Base-by-base conservation (phyloP, 352 stramenopile species). In the Phytopythium kandeliae region DNA sequence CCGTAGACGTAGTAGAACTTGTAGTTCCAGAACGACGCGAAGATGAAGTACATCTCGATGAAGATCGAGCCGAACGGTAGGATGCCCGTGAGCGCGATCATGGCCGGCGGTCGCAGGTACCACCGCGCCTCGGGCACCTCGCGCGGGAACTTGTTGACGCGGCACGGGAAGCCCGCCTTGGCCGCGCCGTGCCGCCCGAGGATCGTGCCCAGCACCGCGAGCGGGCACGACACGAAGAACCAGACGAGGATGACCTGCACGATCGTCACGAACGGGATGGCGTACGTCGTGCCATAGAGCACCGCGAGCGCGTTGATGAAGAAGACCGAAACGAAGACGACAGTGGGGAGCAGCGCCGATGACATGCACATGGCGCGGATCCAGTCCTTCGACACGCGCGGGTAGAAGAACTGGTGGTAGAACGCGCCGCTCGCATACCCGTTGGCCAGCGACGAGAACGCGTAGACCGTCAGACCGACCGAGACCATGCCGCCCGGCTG, bases 1-100 rank as follows among this genome's bases (percentile, higher is more conserved):
- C 97, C 97, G 72, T 99, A 99, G 15, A 99, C 97, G 73, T 99
- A 99, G 78, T 99, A 99, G 74, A 99, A 99, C 77, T 99, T 99
- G 91, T 99, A 99, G 72, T 98, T 98, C 97, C 97, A 99, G 58
- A 99, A 97, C 36, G 94, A 98, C 7, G 97, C 98, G 65, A 99
- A 98, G 66, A 99, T 98, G 83, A 99, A 99, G 75, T 99, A 99
- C 71, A 99, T 98, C 77, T 99, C 97, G 65, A 99, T 99, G 67
- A 99, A 99, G 67, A 99, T 99, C 41, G 88, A 97, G 35, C 96
- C 97, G 52, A 99, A 99, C 36, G 95, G 97, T 16, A 99, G 73
- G n/a, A 99, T 80, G 22, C 97, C 97, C 35, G 96, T 97, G 21
- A 98, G 69, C 22, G 91, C 70, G 44, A 98, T 96, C 57, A 99